phyloP scores from a whole-genome alignment of 805 yeast genomes.

The Candida alai region DNA sequence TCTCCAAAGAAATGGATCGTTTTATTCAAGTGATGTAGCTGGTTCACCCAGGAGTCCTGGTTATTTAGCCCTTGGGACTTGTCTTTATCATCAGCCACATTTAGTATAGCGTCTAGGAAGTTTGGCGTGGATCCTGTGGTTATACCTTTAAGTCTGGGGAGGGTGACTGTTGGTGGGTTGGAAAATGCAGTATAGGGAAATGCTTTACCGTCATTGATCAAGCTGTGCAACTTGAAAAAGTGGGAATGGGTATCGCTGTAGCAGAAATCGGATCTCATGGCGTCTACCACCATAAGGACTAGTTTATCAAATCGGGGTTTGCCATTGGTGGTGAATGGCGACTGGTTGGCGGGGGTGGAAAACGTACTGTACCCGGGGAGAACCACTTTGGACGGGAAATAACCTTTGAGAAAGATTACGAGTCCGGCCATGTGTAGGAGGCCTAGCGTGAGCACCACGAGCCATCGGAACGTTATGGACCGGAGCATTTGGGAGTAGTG shows the following conservation, averaged over 20 bases:
- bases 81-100: constrained; percentile 87
- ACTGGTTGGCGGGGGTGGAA: constrained; percentile 13
- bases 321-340: constrained; percentile 18
- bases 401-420: constrained; percentile 69
- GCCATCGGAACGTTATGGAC: constrained; percentile 14
- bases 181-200: constrained; percentile 88
- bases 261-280: constrained; percentile 84
- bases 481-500: constrained; percentile 4
- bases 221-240: constrained; percentile 62
- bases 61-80: constrained; percentile 60
- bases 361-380: constrained; percentile 53
- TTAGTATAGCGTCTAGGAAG: constrained; percentile 89
- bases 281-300: constrained; percentile 87
- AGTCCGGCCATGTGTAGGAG: constrained; percentile 41
- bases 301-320: constrained; percentile 58
- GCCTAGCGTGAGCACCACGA: constrained; percentile 9
- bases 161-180: constrained; percentile 94
- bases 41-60: constrained; percentile 87
- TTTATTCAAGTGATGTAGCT: constrained; percentile 43
- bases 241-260: constrained; percentile 55
- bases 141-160: constrained; percentile 89
- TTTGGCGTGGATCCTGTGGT: constrained; percentile 95
- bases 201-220: constrained; percentile 66
- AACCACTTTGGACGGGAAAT: constrained; percentile 85
- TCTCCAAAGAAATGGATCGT: constrained; percentile 87